Conservation (phyloP, 805 yeast species). For the Saccharomycopsis javanensis region DNA sequence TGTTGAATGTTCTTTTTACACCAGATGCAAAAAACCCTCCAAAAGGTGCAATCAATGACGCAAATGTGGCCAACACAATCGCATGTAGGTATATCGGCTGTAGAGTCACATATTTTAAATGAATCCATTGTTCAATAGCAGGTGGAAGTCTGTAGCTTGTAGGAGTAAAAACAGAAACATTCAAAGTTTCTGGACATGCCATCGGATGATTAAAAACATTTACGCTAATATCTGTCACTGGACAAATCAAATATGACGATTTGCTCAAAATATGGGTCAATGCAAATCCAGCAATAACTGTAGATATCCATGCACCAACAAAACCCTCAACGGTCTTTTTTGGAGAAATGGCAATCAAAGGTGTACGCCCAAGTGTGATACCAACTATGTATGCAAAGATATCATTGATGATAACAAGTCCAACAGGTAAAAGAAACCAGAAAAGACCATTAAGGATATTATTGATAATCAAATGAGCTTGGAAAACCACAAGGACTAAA, state of each 20-base stretch:
- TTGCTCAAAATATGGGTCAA: constrained; percentile 56
- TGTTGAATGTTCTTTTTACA: constrained; percentile 90
- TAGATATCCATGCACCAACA: constrained; percentile 94
- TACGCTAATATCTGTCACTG: constrained; percentile 58
- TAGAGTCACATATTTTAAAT: constrained; percentile 43
- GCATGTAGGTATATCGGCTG: constrained; percentile 91
- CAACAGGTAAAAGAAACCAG: constrained; percentile 91
- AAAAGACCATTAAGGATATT: constrained; percentile 84
- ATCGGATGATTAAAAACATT: constrained; percentile 51
- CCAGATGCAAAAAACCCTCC: constrained; percentile 98
- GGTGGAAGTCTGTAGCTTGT: constrained; percentile 71
- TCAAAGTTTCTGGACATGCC: constrained; percentile 56
- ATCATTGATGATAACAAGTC: constrained; percentile 87
- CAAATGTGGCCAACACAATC: constrained; percentile 79
- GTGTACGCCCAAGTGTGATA: constrained; percentile 89
- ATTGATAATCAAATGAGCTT: constrained; percentile 84
- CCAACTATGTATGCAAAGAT: constrained; percentile 96
- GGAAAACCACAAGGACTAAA: constrained; percentile 78
- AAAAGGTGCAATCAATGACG: constrained; percentile 94
- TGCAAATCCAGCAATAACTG: constrained; percentile 61
- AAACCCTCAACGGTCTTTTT: constrained; percentile 97
- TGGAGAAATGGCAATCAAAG: constrained; percentile 86
- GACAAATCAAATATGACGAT: constrained; percentile 77
- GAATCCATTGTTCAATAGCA: constrained; percentile 42
- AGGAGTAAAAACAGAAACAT: constrained; percentile 66